Conservation (phyloP, 805 yeast species). For the Torulaspora quercuum region DNA sequence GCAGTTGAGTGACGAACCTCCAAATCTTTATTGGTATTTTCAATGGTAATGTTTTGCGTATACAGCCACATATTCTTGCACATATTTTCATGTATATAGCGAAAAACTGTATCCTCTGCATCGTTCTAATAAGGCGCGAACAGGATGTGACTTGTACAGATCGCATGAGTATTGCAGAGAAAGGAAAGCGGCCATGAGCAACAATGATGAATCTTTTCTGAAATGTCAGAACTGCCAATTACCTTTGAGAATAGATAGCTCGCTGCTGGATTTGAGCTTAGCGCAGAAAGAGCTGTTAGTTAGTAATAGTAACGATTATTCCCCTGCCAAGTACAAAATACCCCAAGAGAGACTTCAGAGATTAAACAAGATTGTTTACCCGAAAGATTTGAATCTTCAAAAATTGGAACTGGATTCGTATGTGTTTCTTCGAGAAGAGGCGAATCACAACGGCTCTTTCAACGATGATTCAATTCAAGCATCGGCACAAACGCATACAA, state of each 20-base stretch:
- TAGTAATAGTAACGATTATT: constrained; percentile 18
- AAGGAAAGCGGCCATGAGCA: constrained; percentile 7
- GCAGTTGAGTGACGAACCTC: constrained; percentile 17
- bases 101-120: too few species aligned
- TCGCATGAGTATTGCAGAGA: background rate
- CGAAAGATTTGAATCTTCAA: constrained; percentile 32
- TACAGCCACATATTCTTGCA: constrained; percentile 5
- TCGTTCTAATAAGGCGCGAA: too few species aligned
- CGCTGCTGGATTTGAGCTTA: constrained; percentile 42
- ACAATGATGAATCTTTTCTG: constrained; percentile 9
- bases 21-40: constrained; percentile 35
- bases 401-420: constrained; percentile 31
- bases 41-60: too few species aligned
- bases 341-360: constrained; percentile 27
- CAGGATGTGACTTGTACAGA: too few species aligned
- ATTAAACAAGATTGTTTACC: constrained; percentile 19
- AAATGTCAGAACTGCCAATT: constrained; percentile 48
- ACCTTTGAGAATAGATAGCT: constrained; percentile 42
- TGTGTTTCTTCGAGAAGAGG: constrained; percentile 25
- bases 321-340: constrained; percentile 15
- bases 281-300: constrained; percentile 46
- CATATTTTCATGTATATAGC: constrained; percentile 3
- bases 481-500: constrained; percentile 9
- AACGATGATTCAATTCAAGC: constrained; percentile 11
- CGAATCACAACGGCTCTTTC: constrained; percentile 8